A percentile compares a stretch with the other conserved stretches of the same genome.
These are phyloP conservation scores for Didymella segeticola DNA, from an alignment of 2,329 filamentous ascomycete species.

Conservation along the genomic window DNA sequence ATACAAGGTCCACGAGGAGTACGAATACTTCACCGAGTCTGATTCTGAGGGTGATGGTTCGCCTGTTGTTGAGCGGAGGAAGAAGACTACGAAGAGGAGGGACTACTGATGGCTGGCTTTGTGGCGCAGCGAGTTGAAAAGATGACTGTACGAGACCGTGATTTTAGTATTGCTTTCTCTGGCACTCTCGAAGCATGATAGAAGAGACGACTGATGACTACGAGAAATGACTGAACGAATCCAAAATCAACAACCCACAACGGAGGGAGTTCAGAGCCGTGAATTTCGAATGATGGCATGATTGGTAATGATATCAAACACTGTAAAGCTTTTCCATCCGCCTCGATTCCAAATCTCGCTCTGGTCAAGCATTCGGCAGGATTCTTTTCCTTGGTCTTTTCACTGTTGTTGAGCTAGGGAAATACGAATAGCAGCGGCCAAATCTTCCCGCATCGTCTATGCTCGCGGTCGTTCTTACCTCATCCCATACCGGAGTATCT, in stretches of 20 bases:
- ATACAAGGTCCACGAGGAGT: constrained; percentile 15
- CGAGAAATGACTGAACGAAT: background rate
- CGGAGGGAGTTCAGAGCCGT: no score
- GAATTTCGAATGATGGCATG: background rate
- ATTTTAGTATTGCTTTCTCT: background rate
- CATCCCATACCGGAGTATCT: background rate
- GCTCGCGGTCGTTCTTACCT: background rate
- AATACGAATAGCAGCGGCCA: background rate
- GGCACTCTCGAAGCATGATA: background rate
- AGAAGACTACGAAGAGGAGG: constrained; percentile 11
- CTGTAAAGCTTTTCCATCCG: background rate
- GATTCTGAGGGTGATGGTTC: constrained; percentile 13
- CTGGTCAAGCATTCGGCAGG: background rate
- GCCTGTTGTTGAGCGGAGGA: constrained; percentile 12
- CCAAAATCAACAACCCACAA: no score
- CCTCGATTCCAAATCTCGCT: background rate
- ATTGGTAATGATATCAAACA: background rate
- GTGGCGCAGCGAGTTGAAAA: background rate
- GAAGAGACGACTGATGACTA: background rate
- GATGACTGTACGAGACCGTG: no score
- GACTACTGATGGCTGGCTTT: constrained; percentile 1
- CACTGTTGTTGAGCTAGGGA: background rate
- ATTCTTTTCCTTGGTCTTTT: background rate
- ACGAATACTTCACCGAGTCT: constrained; percentile 14
- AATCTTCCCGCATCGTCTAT: background rate